A percentile compares a stretch with the other conserved stretches of the same genome.
These are phyloP conservation scores for Cymbidium sinense DNA, from an alignment of 106 monocot species.

Conservation along the genomic window DNA sequence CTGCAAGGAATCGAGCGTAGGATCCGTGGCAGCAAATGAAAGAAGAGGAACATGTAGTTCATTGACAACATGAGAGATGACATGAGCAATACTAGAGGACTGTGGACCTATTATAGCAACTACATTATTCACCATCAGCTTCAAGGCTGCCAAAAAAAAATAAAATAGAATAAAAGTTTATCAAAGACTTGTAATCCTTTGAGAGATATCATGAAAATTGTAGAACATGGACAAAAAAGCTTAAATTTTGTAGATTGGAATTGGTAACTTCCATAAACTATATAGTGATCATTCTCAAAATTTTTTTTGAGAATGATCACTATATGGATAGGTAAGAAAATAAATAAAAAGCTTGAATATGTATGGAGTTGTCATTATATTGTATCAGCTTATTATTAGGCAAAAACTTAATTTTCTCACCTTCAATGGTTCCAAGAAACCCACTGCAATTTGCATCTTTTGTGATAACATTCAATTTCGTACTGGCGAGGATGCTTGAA, in stretches of 20 bases:
- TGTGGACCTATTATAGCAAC: constrained; percentile 77
- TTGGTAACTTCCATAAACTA: background rate
- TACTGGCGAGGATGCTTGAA: constrained; percentile 23
- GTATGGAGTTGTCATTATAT: background rate
- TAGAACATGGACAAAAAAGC: background rate
- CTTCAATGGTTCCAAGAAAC: constrained; percentile 50
- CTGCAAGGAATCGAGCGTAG: constrained; percentile 48
- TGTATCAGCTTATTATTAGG: background rate
- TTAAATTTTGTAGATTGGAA: background rate
- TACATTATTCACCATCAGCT: constrained; percentile 70
- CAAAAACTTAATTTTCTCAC: constrained; percentile 17
- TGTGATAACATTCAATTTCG: constrained; percentile 25
- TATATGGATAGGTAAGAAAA: background rate
- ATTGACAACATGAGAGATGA: constrained; percentile 57
- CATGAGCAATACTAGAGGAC: constrained; percentile 65
- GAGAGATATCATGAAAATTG: background rate
- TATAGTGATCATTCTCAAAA: background rate
- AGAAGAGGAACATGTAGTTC: constrained; percentile 69
- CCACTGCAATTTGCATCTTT: constrained; percentile 53
- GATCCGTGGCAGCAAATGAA: constrained; percentile 81
- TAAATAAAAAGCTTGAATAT: background rate
- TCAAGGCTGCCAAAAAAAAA: constrained; percentile 42
- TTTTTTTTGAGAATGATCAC: no score
- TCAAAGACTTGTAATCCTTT: background rate
- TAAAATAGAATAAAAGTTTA: background rate